phyloP scores from a whole-genome alignment of 148 eudicot genomes.

The Rhododendron molle region DNA sequence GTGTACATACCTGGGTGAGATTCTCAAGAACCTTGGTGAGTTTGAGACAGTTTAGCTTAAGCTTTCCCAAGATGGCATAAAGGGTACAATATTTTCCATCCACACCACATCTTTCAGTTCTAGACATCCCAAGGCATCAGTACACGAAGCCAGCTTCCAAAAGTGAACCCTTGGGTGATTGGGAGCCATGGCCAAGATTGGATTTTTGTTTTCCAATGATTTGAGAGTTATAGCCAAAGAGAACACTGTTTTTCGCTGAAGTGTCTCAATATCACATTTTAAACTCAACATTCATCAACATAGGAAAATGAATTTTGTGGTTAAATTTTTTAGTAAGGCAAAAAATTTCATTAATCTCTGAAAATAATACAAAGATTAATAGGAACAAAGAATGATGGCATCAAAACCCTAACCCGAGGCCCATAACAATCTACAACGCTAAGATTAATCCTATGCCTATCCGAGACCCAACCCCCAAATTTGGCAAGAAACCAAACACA shows the following conservation, averaged over 20 bases:
- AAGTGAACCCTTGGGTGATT: not conserved
- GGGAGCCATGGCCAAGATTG: too few species aligned
- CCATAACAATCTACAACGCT: too few species aligned
- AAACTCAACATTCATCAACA: not conserved
- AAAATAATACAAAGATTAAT: too few species aligned
- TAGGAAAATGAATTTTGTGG: not conserved
- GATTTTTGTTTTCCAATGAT: not conserved
- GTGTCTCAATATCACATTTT: not conserved
- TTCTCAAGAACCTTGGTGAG: not conserved
- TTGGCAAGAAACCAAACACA: too few species aligned
- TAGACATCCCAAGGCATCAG: not conserved
- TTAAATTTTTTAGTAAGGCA: not conserved
- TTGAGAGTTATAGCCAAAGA: not conserved
- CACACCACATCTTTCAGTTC: not conserved
- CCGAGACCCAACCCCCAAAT: too few species aligned
- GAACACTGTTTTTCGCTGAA: not conserved
- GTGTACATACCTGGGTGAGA: not conserved
- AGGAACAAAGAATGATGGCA: too few species aligned
- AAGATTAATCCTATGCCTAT: too few species aligned
- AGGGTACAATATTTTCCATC: not conserved
- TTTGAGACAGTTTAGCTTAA: not conserved
- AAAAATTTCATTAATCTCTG: too few species aligned
- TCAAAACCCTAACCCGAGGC: too few species aligned
- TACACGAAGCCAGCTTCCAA: not conserved
- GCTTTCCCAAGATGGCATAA: not conserved